Conservation (phyloP, 2,329 filamentous ascomycete genomes). For the Verticillium klebahnii region DNA sequence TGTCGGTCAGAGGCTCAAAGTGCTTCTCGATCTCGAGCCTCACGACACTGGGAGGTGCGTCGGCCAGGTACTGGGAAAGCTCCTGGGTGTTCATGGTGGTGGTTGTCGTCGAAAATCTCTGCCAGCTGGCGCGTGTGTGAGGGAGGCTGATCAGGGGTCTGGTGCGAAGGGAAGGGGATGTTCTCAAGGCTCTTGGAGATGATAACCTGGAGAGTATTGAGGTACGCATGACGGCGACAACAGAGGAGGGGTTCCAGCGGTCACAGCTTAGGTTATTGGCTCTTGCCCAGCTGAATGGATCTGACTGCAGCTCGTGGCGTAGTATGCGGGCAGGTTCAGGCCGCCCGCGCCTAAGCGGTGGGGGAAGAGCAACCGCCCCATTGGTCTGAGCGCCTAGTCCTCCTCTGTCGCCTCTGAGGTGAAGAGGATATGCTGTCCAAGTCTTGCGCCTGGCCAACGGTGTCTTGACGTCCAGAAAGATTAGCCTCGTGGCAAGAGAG, state of each 20-base stretch:
- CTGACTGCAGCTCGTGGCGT: slow-evolving; percentile 1
- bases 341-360: neutral
- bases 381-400: neutral
- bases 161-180: neutral
- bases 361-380: neutral
- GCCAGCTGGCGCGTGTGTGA: slow-evolving; percentile 7
- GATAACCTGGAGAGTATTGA: slow-evolving; percentile 29
- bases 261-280: slow-evolving; percentile 1
- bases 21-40: slow-evolving; percentile 87
- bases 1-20: slow-evolving; percentile 71
- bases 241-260: neutral
- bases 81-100: slow-evolving; percentile 55
- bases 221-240: neutral
- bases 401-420: neutral
- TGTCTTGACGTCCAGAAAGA: too few relatives aligned
- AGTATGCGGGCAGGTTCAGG: neutral
- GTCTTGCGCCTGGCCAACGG: too few relatives aligned
- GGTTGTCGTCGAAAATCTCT: slow-evolving; percentile 14
- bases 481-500: too few relatives aligned
- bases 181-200: slow-evolving; percentile 12
- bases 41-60: slow-evolving; percentile 84
- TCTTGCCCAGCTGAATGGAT: slow-evolving; percentile 2
- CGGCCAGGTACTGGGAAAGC: slow-evolving; percentile 77
- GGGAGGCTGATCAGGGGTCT: slow-evolving; percentile 4
- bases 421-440: too few relatives aligned